phyloP scores from a whole-genome alignment of 805 yeast species.

The Priceomyces castillae region DNA sequence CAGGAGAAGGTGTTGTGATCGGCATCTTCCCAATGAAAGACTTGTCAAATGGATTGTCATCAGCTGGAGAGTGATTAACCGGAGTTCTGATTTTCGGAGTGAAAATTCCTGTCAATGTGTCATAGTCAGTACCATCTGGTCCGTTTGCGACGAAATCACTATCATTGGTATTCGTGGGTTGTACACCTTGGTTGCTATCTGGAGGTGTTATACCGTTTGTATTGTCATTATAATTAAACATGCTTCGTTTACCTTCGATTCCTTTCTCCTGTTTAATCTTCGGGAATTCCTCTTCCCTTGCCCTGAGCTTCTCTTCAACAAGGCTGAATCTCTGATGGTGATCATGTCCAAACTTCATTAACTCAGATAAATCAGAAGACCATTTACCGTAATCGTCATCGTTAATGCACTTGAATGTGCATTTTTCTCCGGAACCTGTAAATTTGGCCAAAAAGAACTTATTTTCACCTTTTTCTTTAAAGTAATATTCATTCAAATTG shows the following conservation, averaged over 20 bases:
- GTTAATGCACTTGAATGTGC: constrained; percentile 45
- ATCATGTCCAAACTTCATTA: constrained; percentile 43
- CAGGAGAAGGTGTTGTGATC: constrained; percentile 8
- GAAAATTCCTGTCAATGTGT: constrained; percentile 31
- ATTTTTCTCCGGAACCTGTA: constrained; percentile 27
- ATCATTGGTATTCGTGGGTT: not conserved
- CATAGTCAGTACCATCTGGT: not conserved
- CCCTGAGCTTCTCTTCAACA: constrained; percentile 41
- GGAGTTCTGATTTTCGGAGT: constrained; percentile 40
- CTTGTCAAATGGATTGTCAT: constrained; percentile 40
- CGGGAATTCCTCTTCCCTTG: constrained; percentile 8
- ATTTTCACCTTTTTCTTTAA: constrained; percentile 31
- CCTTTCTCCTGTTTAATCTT: not conserved
- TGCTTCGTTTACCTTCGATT: not conserved
- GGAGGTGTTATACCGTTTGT: not conserved
- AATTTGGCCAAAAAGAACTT: constrained; percentile 34
- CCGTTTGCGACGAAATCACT: not conserved
- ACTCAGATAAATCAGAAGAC: constrained; percentile 53
- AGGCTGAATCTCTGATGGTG: constrained; percentile 50
- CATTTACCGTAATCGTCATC: constrained; percentile 47
- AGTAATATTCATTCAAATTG: constrained; percentile 37
- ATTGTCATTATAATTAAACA: not conserved
- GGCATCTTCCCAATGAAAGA: constrained; percentile 16
- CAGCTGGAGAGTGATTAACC: constrained; percentile 15
- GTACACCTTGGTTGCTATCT: not conserved